Percentiles rank a stretch among this genome's conserved stretches.
Evolutionary conservation across 805 yeast species (phyloP).

Genomic region (Candida alai): DNA sequence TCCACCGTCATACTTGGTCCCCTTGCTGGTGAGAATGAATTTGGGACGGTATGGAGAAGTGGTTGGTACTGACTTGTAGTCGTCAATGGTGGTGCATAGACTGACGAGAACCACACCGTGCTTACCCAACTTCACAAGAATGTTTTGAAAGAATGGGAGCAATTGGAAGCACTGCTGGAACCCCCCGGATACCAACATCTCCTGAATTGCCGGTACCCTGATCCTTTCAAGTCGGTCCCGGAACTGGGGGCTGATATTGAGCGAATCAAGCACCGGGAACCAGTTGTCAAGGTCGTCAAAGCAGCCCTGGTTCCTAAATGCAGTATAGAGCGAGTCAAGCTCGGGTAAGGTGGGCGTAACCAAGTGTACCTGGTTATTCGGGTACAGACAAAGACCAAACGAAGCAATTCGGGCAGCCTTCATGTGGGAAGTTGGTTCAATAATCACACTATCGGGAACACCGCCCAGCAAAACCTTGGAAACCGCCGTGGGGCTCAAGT

Average conservation of each 20-base stretch:
- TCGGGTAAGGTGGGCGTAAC: slow-evolving; percentile 72
- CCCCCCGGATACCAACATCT: slow-evolving; percentile 38
- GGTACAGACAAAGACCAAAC: slow-evolving; percentile 42
- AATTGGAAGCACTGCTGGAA: slow-evolving; percentile 67
- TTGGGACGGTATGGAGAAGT: slow-evolving; percentile 25
- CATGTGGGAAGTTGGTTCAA: slow-evolving; percentile 76
- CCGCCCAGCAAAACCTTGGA: slow-evolving; percentile 26
- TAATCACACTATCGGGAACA: slow-evolving; percentile 34
- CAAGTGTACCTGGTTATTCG: slow-evolving; percentile 42
- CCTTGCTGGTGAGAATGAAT: slow-evolving; percentile 18
- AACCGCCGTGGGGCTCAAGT: slow-evolving; percentile 47
- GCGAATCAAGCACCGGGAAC: slow-evolving; percentile 69
- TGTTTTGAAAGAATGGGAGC: slow-evolving; percentile 68
- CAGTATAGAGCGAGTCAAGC: slow-evolving; percentile 48
- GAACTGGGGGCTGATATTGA: slow-evolving; percentile 46
- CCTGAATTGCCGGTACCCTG: slow-evolving; percentile 15
- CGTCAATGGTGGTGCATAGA: slow-evolving; percentile 30
- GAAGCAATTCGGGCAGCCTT: slow-evolving; percentile 52
- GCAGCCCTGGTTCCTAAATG: slow-evolving; percentile 38
- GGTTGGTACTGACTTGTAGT: slow-evolving; percentile 32
- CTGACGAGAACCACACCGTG: slow-evolving; percentile 51
- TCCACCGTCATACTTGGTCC: slow-evolving; percentile 9
- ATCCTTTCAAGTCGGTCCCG: slow-evolving; percentile 42
- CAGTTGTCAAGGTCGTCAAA: slow-evolving; percentile 57
- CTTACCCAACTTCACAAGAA: slow-evolving; percentile 64